Evolutionary conservation across 1,284 basidiomycete genomes (phyloP), one percentile per base, ranked within the genome.

Genomic region (Macrocybe sp.): DNA sequence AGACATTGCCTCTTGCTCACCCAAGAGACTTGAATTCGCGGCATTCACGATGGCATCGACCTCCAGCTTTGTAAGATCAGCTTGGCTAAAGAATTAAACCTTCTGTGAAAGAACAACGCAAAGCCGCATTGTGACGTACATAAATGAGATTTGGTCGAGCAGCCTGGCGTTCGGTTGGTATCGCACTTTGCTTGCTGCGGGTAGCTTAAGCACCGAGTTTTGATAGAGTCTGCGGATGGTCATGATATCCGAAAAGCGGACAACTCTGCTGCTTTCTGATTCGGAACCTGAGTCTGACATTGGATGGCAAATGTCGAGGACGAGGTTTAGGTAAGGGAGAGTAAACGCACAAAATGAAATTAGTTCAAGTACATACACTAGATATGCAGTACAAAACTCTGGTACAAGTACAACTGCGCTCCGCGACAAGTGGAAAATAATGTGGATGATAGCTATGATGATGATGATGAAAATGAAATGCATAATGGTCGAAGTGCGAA

Each of bases 31-130:
- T 45, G 73, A 73, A 63, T 94, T 93, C 4, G 92, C 92, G 6
- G 92, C 93, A 60, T 95, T 96, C 45, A 95, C 92, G 50, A 96
- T 89, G 28, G 83, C 76, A 61, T 92, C 89, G 7, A 89, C 68
- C 43, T 81, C 69, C 28, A 92, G 63, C 50, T 72, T 69, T 6
- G 89, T 92, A 52, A 92, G 90, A 62, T 92, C 85, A 36, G 85
- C 88, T 59, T 84, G 79, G 59, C 89, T 90, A 58, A 32, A 40
- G 10, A 47, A 46, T n/a, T 31, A 16, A 43, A 16, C 41, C 35
- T 37, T 9, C 28, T 41, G 29, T 37, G 40, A 44, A 29, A 22
- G 7, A 33, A 35, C 12, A 28, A 16, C 36, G 37, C 22, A 22
- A 22, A 22, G 22, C 7, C 6, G 5, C 39, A 10, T 11, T 35